Evolutionary conservation across 768 basidiomycete genomes (phyloP).

Genomic region (Amanita phalloides): DNA sequence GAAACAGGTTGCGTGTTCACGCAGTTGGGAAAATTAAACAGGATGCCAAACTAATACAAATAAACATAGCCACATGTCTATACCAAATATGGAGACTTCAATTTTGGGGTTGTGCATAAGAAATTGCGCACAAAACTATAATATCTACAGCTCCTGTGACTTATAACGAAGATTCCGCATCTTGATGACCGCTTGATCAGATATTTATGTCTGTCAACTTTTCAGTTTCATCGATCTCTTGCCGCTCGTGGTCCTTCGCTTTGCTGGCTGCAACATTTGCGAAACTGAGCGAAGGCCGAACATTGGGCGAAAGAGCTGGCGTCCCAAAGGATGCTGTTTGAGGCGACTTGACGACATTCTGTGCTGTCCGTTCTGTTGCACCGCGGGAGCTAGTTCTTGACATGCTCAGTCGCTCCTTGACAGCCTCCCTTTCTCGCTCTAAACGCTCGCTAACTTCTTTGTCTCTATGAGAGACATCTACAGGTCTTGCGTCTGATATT

Average conservation of each 20-base stretch:
- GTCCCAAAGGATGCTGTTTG: constrained; percentile 17
- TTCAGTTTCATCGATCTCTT: constrained; percentile 8
- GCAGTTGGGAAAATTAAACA: constrained; percentile 9
- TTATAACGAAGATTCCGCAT: too few species aligned
- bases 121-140: too few species aligned
- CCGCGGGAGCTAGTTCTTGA: constrained; percentile 41
- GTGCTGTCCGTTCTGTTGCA: constrained; percentile 33
- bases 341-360: constrained; percentile 17
- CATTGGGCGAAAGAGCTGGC: constrained; percentile 31
- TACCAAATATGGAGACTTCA: too few species aligned
- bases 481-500: constrained; percentile 46
- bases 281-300: constrained; percentile 73
- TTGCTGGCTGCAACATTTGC: constrained; percentile 54
- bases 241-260: not conserved
- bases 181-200: not conserved
- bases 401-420: constrained; percentile 41
- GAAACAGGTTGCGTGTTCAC: not conserved
- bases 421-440: constrained; percentile 53
- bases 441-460: constrained; percentile 63
- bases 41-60: constrained; percentile 13
- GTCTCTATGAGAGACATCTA: constrained; percentile 73
- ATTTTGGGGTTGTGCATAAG: too few species aligned
- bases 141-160: too few species aligned
- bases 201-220: constrained; percentile 7
- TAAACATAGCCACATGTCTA: constrained; percentile 10